Evolutionary conservation across 768 basidiomycete genomes (phyloP), one percentile per base, ranked within the genome.

Genomic region (Boletus coccyginus): DNA sequence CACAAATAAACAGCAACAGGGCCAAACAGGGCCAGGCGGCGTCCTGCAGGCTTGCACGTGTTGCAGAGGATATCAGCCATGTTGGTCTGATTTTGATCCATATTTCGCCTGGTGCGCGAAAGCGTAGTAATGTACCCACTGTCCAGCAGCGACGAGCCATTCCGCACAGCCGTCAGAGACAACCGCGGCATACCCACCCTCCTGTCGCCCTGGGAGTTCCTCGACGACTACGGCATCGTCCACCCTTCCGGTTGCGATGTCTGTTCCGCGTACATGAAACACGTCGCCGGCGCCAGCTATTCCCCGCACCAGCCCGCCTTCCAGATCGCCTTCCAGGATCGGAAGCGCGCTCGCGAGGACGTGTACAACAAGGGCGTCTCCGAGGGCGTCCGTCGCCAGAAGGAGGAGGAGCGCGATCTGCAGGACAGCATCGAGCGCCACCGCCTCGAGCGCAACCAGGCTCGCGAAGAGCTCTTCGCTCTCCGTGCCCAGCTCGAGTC

Each of bases 361-460:
- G 60, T 70, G 55, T 74, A 70, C 62, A 71, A 61, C 64, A 77
- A 76, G 59, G 77, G 77, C 16, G 13, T 77, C 45, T 56, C 62
- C 29, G 77, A 78, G 54, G 77, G 77, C 50, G 60, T 72, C 9
- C 74, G 76, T 21, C 75, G 71, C 42, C 76, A 78, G 44, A 74
- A 73, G 55, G 70, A 70, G 46, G 74, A 77, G 43, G 71, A 75
- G 39, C 66, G 71, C 36, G 70, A 69, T 32, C 66, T 72, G 12
- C 59, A 69, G 33, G 71, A 76, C 49, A 67, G 67, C 16, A 42
- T 62, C 12, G 77, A 78, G 47, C 69, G 60, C 40, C 68, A 65
- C 53, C 72, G 68, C 44, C 56, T 63, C 46, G 74, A 77, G 66
- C 70, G 73, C 52, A 71, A 69, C 49, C 73, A 73, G 38, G 67